Conservation (phyloP, 2,329 filamentous ascomycete genomes). For the Colletotrichum limetticola region DNA sequence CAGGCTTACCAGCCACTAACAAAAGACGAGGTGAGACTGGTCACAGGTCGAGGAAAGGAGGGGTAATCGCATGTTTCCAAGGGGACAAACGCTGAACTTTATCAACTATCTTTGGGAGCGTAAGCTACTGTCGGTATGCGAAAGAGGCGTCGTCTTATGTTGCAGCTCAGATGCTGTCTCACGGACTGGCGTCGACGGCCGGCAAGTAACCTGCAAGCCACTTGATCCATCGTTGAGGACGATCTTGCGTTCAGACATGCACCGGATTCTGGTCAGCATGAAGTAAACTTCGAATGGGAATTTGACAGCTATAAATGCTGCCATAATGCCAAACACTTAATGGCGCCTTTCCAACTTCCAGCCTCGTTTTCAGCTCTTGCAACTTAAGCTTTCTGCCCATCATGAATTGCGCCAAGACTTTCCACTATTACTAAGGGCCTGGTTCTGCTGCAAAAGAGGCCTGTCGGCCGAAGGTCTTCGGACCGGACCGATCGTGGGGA, state of each 20-base stretch:
- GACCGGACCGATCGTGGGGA: constrained; percentile 25
- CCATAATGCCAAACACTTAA: neutral
- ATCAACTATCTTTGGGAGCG: neutral
- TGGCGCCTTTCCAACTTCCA: neutral
- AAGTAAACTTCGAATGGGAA: neutral
- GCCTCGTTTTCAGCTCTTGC: neutral
- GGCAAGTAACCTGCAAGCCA: neutral
- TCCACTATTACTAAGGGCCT: neutral
- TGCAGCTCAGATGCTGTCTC: neutral
- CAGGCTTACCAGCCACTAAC: neutral
- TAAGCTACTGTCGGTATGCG: neutral
- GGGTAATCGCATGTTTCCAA: neutral
- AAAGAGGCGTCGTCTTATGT: neutral
- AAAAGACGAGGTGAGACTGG: neutral
- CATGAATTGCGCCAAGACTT: neutral
- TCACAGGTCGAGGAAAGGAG: neutral
- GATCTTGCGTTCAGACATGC: neutral
- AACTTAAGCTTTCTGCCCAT: neutral
- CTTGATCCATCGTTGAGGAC: neutral
- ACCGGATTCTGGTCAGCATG: neutral
- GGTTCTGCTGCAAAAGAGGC: neutral
- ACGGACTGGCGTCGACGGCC: neutral
- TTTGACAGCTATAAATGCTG: neutral
- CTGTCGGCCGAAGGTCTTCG: neutral
- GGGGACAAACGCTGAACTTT: neutral